These are phyloP conservation scores for Oryza coarctata DNA, from an alignment of 176 grass and related monocot genomes.

Conservation along the genomic window DNA sequence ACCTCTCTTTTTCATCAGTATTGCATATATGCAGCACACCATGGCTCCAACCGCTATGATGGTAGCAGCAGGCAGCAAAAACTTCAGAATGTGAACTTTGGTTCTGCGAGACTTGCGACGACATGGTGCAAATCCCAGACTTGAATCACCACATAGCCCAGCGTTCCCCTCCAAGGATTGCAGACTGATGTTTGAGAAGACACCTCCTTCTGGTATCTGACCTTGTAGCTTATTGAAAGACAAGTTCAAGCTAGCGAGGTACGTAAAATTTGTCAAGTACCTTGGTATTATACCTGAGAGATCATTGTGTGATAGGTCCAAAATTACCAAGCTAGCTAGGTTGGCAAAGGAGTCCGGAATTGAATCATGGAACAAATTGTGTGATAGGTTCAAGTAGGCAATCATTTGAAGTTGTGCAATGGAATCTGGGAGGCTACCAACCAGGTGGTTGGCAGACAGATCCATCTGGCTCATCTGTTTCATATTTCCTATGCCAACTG, in stretches of 20 bases:
- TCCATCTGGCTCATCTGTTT: not conserved
- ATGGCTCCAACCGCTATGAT: no score
- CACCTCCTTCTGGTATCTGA: not conserved
- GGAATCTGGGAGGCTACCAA: not conserved
- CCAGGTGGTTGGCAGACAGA: not conserved
- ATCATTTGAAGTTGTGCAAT: slow-evolving; percentile 2
- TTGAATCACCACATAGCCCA: not conserved
- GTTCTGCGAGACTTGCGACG: not conserved
- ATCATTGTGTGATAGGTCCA: not conserved
- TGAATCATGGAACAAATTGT: not conserved
- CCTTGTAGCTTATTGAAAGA: slow-evolving; percentile 13
- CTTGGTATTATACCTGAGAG: not conserved
- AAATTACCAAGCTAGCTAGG: not conserved
- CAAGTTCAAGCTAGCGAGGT: not conserved
- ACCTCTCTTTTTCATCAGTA: no score
- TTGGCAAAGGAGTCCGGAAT: not conserved
- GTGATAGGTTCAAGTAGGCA: not conserved
- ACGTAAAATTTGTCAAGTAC: not conserved
- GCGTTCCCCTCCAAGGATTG: not conserved
- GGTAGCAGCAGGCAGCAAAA: no score
- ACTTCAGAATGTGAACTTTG: not conserved
- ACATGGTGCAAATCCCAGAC: not conserved
- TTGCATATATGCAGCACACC: no score
- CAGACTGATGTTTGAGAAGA: slow-evolving; percentile 15
- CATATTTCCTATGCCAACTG: not conserved